Evolutionary conservation across 2,329 filamentous ascomycete genomes (phyloP), one percentile per base, ranked within the genome.

Genomic region (Cladosporium colombiae): DNA sequence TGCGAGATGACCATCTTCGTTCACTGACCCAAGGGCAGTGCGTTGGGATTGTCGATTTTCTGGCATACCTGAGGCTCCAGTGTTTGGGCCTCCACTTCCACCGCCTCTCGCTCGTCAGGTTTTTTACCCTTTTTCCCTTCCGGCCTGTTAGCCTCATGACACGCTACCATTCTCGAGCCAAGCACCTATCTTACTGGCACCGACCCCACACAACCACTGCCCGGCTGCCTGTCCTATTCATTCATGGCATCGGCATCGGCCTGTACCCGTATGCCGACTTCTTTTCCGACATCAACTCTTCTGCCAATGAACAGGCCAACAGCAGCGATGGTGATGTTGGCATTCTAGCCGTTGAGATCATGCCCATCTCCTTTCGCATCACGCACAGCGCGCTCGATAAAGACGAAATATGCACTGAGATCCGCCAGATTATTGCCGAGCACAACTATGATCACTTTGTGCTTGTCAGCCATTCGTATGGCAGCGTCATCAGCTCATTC

Each of bases 171-270:
- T 89, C 87, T 1, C 79, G 82, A 5, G 82, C 83, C 4, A 72
- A 78, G 3, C 76, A 79, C 14, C 69, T 90, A 5, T 83, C 84
- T 67, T 91, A 92, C 79, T 91, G 88, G 86, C 81, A 88, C 70
- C 84, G 85, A 1, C 86, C 86, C 6, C 89, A 91, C 72, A 85
- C 81, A 0, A 87, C 86, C 1, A 82, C 81, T 59, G 84, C 80
- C 0, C 80, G 81, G 50, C 77, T 85, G 0, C 89, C 89, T 0
- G 76, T 91, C 10, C 76, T 92, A 4, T 91, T 91, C 76, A 81
- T 91, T 57, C 89, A 91, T 70, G 89, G 89, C 21, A 90, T 91
- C 58, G 88, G 89, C 50, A 82, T 91, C 65, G 89, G 89, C 0
- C 81, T 91, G 3, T 85, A 85, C 73, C 84, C 88, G 0, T 90